Evolutionary conservation across 169 alveolate genomes (phyloP).

Genomic region (Plasmodium gonderi): DNA sequence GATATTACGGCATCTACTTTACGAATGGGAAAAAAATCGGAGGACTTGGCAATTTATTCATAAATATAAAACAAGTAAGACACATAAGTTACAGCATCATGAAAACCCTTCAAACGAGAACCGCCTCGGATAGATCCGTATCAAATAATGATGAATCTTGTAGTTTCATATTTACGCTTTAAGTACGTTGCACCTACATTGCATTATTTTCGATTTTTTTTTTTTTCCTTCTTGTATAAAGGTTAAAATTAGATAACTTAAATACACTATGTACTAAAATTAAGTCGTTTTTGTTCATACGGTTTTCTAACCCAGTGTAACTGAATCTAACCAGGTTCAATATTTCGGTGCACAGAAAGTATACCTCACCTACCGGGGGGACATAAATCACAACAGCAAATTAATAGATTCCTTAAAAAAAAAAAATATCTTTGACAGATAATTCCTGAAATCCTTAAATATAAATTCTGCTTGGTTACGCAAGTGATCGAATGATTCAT

Average conservation of each 20-base stretch:
- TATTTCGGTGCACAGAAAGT: background rate
- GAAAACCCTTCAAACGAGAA: constrained; percentile 41
- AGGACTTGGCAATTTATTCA: constrained; percentile 53
- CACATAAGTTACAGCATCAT: constrained; percentile 63
- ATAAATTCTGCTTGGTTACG: constrained; percentile 5
- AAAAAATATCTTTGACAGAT: constrained; percentile 34
- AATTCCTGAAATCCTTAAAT: constrained; percentile 41
- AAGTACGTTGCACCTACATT: background rate
- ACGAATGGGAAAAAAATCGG: constrained; percentile 68
- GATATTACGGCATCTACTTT: constrained; percentile 59
- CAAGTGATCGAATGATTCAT: background rate
- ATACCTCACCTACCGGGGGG: background rate
- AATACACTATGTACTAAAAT: background rate
- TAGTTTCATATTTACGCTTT: constrained; percentile 42
- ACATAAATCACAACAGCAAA: background rate
- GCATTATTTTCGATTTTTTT: background rate
- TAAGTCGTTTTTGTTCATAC: background rate
- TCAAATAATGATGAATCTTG: constrained; percentile 66
- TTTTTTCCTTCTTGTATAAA: background rate
- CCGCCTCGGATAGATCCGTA: constrained; percentile 47
- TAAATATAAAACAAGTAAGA: constrained; percentile 61
- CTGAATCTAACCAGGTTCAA: background rate
- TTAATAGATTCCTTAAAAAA: constrained; percentile 34
- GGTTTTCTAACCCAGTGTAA: background rate
- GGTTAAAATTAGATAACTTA: background rate